Base-by-base conservation (phyloP, 306 rosid genomes). In the Vicia villosa region DNA sequence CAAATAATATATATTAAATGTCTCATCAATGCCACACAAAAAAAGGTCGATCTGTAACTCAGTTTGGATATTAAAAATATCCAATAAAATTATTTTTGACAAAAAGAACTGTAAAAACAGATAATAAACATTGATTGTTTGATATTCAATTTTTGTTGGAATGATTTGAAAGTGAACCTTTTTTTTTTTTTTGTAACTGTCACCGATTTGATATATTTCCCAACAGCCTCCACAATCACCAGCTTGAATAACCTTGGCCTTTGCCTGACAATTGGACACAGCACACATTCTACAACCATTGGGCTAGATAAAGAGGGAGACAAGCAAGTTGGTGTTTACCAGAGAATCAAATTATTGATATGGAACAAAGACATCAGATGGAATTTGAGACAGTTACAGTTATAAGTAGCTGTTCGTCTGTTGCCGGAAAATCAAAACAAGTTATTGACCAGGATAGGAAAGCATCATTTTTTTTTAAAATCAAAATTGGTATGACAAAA, bases 271-370 rank as follows among this genome's bases (percentile, higher is more conserved):
- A 5, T 30, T 30, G 8, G 36, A 30, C 36, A 30, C 1, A 30
- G 8, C 36, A 30, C 36, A 30, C 36, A 30, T 5, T 30, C 6
- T 30, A 30, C 6, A 30, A 30, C 1, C 36, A 4, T 30, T 28
- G 32, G 32, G 19, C 37, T 17, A 34, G 28, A 56, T 43, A 22
- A 56, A 13, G 17, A 55, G 5, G 1, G 63, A 26, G 20, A 5
- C 10, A 24, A 21, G 70, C 63, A 68, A 38, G 12, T 40, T 68
- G 67, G 56, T 1, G 14, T 42, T 19, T 47, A 32, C 34, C 74
- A n/a, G 50, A 19, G 63, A 46, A 77, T 63, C 40, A 69, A 43
- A 63, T 57, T 30, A 38, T 43, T 67, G 46, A 64, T 51, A 56
- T 16, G 34, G 5, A 69, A 47, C 46, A 26, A 10, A 36, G 42